A percentile compares a stretch with the other conserved stretches of the same genome.
These are phyloP conservation scores for Rhizopogon roseolus DNA, from an alignment of 768 basidiomycete genomes.

Conservation along the genomic window DNA sequence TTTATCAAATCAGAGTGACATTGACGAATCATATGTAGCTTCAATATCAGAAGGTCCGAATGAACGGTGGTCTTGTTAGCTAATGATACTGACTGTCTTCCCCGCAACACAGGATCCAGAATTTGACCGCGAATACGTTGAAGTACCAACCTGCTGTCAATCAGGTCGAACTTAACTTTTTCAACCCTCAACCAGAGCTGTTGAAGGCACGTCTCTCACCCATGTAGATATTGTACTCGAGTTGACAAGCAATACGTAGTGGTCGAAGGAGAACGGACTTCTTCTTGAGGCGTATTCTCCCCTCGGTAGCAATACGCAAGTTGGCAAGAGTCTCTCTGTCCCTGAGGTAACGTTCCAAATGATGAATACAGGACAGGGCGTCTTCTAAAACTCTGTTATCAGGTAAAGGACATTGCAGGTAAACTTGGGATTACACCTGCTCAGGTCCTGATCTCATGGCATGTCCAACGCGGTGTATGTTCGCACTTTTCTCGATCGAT, in stretches of 20 bases:
- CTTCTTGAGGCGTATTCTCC: constrained; percentile 78
- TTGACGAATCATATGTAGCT: constrained; percentile 29
- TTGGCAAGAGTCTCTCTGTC: constrained; percentile 51
- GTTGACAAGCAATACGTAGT: constrained; percentile 30
- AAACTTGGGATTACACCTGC: constrained; percentile 69
- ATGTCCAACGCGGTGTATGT: constrained; percentile 68
- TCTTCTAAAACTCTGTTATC: not conserved
- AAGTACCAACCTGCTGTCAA: constrained; percentile 66
- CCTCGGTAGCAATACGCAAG: constrained; percentile 57
- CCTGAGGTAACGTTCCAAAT: constrained; percentile 38
- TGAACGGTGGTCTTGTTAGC: not conserved
- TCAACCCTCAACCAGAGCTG: constrained; percentile 75
- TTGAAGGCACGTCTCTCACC: constrained; percentile 42
- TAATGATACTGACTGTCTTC: not conserved
- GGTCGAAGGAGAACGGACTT: constrained; percentile 60
- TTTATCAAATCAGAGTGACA: not conserved
- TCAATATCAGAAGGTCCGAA: constrained; percentile 50
- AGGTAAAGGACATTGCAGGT: constrained; percentile 55
- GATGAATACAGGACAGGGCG: not conserved
- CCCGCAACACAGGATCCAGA: constrained; percentile 38
- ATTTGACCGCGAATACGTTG: constrained; percentile 56
- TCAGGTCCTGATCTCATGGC: constrained; percentile 73
- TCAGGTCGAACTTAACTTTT: constrained; percentile 77
- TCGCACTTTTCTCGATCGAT: not conserved
- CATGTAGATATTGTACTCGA: not conserved